These are phyloP conservation scores for Nymphaea colorata DNA, from an alignment of 164 flowering plant species.

Conservation along the genomic window DNA sequence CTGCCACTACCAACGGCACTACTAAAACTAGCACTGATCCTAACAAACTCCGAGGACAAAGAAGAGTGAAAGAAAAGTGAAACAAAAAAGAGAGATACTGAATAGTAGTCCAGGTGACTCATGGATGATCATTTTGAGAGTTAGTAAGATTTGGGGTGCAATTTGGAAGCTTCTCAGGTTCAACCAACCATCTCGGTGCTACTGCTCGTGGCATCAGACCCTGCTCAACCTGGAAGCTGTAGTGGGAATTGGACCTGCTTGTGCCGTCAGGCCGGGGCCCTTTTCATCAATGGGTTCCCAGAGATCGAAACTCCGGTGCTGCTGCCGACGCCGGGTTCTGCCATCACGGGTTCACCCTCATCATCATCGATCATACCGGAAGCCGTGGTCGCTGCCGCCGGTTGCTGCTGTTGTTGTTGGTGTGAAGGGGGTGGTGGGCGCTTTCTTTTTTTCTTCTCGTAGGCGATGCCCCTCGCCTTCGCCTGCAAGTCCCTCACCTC, in stretches of 20 bases:
- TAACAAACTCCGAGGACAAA: neutral
- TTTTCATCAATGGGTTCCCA: neutral
- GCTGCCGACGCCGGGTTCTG: neutral
- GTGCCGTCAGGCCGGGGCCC: neutral
- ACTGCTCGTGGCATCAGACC: neutral
- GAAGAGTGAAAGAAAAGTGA: neutral
- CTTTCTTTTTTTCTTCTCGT: slow-evolving; percentile 74
- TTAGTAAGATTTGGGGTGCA: neutral
- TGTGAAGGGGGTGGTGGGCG: slow-evolving; percentile 20
- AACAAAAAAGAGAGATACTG: neutral
- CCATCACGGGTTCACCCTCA: neutral
- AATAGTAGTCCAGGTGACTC: neutral
- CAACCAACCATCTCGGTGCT: too few relatives aligned
- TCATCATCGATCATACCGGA: neutral
- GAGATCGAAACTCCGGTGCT: neutral
- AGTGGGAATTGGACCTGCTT: neutral
- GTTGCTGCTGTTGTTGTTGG: slow-evolving; percentile 14
- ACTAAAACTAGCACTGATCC: neutral
- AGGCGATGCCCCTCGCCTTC: slow-evolving; percentile 67
- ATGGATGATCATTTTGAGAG: neutral
- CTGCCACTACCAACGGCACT: too few relatives aligned
- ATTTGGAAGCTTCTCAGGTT: neutral
- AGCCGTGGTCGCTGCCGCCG: neutral
- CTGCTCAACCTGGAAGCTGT: neutral
- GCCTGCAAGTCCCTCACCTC: slow-evolving; percentile 70